Base-by-base conservation (phyloP, 345 rosid genomes). In the Iberis pinnata region DNA sequence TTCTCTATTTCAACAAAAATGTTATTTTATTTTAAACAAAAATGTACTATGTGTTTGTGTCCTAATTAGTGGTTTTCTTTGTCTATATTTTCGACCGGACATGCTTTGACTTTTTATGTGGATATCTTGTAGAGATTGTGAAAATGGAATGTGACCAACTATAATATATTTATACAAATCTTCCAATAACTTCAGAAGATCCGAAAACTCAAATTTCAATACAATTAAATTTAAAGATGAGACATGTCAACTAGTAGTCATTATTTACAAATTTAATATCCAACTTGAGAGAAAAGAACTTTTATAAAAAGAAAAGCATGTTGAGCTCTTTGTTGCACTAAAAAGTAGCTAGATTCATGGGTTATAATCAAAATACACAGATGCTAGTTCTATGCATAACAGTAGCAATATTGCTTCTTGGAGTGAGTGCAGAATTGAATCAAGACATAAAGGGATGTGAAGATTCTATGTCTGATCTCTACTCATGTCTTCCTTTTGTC, bases 401-500 rank as follows among this genome's bases (percentile, higher is more conserved):
- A 53, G 19, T 22, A 39, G 65, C 61, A 22, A 6, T 67, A n/a
- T 20, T 60, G 66, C 46, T 59, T 29, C 50, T 60, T 60, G 50
- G 49, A 58, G 71, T 67, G 38, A 67, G 71, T 58, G 65, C 75
- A 41, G 65, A 75, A 12, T 12, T 65, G 47, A 62, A 14, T 32
- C 29, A 68, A 26, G 76, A 73, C 67, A 64, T 43, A 39, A 53
- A 70, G 4, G 76, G 71, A 53, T 73, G 81, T 49, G 52, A 62
- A 26, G 46, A 68, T 8, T 58, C 68, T 26, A 27, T 76, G 69
- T 53, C 56, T 48, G 64, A 68, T 48, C 69, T 77, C 64, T 45
- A 69, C 16, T 48, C 63, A 35, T 77, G 81, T 53, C 64, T 77
- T 54, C 63, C 72, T 14, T 74, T 56, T 39, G 75, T 71, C 14